Conservation (phyloP, 2,329 filamentous ascomycete genomes). For the Catunica adiposa region DNA sequence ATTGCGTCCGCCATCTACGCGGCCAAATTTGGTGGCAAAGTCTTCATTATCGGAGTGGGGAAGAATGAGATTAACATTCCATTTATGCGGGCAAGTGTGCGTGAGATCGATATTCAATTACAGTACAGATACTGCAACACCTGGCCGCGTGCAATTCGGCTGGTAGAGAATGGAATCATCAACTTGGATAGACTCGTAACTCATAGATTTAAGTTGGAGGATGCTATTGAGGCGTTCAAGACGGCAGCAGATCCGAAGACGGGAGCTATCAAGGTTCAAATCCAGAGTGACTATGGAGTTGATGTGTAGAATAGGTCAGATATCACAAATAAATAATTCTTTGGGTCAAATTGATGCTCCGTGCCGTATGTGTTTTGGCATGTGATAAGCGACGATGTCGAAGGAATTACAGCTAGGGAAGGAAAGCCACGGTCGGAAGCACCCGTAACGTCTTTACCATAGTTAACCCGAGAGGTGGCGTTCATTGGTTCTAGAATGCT, state of each 20-base stretch:
- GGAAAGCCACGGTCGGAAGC: neutral
- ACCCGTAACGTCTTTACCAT: too few relatives aligned
- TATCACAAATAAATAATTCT: too few relatives aligned
- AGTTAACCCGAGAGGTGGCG: neutral
- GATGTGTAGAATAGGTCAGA: slow-evolving; percentile 7
- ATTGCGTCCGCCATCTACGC: slow-evolving; percentile 77
- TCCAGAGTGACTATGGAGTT: slow-evolving; percentile 41
- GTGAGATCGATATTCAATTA: slow-evolving; percentile 88
- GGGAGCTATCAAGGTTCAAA: slow-evolving; percentile 95
- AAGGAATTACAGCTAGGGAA: too few relatives aligned
- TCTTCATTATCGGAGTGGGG: slow-evolving; percentile 91
- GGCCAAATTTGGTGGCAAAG: slow-evolving; percentile 87
- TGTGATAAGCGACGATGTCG: neutral
- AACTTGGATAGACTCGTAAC: slow-evolving; percentile 72
- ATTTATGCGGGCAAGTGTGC: slow-evolving; percentile 81
- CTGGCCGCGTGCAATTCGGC: slow-evolving; percentile 81
- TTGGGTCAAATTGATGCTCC: too few relatives aligned
- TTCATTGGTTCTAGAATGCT: neutral
- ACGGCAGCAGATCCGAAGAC: slow-evolving; percentile 76
- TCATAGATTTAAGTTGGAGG: slow-evolving; percentile 70
- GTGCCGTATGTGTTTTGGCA: too few relatives aligned
- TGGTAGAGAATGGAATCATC: slow-evolving; percentile 71
- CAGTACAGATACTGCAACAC: slow-evolving; percentile 95
- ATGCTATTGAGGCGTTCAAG: slow-evolving; percentile 78
- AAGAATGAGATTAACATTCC: slow-evolving; percentile 91